Evolutionary conservation across 306 rosid genomes (phyloP), one percentile per base, ranked within the genome.

Genomic region (Oxytropis ochrocephala): DNA sequence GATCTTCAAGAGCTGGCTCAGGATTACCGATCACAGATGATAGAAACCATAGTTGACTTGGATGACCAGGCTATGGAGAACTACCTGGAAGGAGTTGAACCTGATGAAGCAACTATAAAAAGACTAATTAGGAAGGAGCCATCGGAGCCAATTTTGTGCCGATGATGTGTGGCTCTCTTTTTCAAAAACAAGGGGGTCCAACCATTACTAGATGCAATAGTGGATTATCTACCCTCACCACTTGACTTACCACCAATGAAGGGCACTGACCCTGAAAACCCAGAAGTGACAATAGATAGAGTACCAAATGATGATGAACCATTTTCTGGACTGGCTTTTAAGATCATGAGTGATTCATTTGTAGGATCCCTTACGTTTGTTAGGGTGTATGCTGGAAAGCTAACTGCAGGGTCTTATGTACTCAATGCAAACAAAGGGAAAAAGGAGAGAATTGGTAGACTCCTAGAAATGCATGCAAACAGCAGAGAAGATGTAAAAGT

Each of bases 171-270:
- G 98, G 98, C 57, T 94, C 98, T n/a, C 6, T 96, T 96, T 70
- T 94, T 94, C 84, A 94, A 94, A 81, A 94, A 94, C 82, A 94
- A 94, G 84, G 98, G 97, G 62, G 98, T 94, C 74, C 98, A 94
- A 69, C 98, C 96, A 0, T 79, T 94, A 84, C 95, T 94, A 41
- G 97, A 94, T 64, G 94, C 97, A 12, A 97, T 94, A 7, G 92
- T 94, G 78, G 97, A 90, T 82, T 90, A 90, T 81, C 85, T 94
- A 49, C 97, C 97, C 72, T 90, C 98, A 42, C 96, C 98, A 27
- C 74, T 94, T 72, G 98, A 88, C 4, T 36, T 94, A 85, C 98
- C 97, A 8, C 80, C 97, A 62, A 85, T 94, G 96, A 87, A 88
- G 75, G 98, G 97, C 49, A n/a, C n/a, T n/a, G 98, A 88, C 72